Evolutionary conservation across 2,329 filamentous ascomycete genomes (phyloP).

Genomic region (Verticillium albo-atrum): DNA sequence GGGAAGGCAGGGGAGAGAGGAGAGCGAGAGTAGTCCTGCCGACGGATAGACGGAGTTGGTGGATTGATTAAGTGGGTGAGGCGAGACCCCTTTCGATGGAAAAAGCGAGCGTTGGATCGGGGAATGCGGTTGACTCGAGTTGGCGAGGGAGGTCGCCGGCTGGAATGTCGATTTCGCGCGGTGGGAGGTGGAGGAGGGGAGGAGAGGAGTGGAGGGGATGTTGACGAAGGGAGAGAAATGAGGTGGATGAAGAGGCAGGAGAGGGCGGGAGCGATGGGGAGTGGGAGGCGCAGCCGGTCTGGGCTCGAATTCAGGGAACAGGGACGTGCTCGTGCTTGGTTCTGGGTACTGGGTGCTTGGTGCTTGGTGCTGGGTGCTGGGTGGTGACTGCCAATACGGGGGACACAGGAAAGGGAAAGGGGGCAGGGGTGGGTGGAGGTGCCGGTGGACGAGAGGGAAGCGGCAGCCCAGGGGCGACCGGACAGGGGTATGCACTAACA

Average conservation of each 20-base stretch:
- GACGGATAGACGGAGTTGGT: not conserved
- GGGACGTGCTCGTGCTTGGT: too few species aligned
- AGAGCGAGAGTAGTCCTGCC: constrained; percentile 3
- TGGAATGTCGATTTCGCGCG: not conserved
- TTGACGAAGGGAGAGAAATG: not conserved
- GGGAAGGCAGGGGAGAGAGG: not conserved
- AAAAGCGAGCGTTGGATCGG: not conserved
- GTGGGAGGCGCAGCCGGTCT: not conserved
- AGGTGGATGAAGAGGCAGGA: not conserved
- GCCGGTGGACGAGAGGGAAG: not conserved
- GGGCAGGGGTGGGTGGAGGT: not conserved
- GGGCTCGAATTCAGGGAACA: not conserved
- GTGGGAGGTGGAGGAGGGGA: not conserved
- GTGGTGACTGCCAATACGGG: not conserved
- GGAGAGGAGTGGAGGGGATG: not conserved
- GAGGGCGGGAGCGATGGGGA: not conserved
- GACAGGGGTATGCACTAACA: not conserved
- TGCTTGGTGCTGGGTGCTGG: not conserved
- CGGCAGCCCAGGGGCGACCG: not conserved
- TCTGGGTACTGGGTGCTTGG: too few species aligned
- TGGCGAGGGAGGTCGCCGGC: not conserved
- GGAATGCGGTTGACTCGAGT: not conserved
- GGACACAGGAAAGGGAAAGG: not conserved
- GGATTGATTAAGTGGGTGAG: not conserved
- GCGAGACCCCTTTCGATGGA: not conserved